Percentiles rank a stretch among this genome's conserved stretches.
These are phyloP conservation scores for Bigelowiella natans DNA, from an alignment of 78 protist species.

Conservation along the genomic window DNA sequence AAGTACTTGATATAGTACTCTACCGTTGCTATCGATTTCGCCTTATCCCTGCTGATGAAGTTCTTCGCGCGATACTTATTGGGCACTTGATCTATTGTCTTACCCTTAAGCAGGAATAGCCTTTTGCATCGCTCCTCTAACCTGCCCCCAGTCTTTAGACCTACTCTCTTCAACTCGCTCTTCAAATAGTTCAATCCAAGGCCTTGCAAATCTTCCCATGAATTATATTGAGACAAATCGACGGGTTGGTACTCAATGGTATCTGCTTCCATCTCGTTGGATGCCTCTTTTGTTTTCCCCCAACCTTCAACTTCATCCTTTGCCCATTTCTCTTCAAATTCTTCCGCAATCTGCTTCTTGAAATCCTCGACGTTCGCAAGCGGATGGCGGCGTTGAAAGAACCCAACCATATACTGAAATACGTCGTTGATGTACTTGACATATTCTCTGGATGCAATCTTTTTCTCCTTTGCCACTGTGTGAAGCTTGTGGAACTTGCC, in stretches of 20 bases:
- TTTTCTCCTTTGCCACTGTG: neutral
- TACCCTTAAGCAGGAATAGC: neutral
- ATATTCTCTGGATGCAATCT: neutral
- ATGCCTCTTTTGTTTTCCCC: too few species aligned
- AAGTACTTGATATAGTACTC: neutral
- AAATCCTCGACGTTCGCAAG: neutral
- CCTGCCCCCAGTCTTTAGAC: neutral
- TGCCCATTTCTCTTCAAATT: neutral
- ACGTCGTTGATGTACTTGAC: neutral
- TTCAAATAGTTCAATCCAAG: neutral
- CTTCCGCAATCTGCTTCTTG: neutral
- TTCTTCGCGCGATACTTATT: neutral
- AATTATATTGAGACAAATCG: too few species aligned
- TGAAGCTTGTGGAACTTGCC: neutral
- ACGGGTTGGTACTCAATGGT: too few species aligned
- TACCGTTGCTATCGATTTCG: neutral
- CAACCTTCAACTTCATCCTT: neutral
- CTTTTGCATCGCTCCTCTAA: neutral
- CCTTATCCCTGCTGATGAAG: neutral
- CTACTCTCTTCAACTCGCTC: neutral
- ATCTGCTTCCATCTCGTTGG: too few species aligned
- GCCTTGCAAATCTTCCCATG: too few species aligned
- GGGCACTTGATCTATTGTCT: neutral
- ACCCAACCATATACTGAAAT: neutral
- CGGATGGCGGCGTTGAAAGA: neutral